Percentiles rank a stretch among this genome's conserved stretches.
Conservation (phyloP, 2,329 filamentous ascomycete species). For the Sporothrix pseudoabietina region DNA sequence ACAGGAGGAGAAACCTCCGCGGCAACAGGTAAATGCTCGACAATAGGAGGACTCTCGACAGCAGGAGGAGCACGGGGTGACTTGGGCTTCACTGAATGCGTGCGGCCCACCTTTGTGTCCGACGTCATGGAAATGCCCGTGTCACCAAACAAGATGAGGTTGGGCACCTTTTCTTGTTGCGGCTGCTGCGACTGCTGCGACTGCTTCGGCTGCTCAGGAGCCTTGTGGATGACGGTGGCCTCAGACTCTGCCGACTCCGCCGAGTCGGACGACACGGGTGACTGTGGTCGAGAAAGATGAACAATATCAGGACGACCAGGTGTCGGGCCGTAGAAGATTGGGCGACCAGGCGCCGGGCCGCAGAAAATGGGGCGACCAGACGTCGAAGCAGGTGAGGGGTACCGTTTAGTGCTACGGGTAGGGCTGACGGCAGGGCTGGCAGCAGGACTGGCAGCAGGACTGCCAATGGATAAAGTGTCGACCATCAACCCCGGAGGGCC, state of each 20-base stretch:
- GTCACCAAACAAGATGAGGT: neutral
- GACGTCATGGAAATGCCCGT: neutral
- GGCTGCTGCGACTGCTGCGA: no score
- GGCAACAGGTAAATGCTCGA: neutral
- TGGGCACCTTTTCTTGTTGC: neutral
- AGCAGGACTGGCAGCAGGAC: no score
- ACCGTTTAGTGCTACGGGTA: neutral
- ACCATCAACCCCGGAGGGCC: neutral
- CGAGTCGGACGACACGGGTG: neutral
- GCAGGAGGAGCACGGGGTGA: no score
- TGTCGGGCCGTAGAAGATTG: no score
- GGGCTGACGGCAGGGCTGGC: no score
- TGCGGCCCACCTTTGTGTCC: neutral
- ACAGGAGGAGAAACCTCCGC: neutral
- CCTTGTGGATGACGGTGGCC: neutral
- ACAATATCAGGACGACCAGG: neutral
- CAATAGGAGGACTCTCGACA: neutral
- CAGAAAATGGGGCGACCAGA: no score
- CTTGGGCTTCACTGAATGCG: no score
- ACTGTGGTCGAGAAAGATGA: neutral
- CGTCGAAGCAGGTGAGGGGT: neutral
- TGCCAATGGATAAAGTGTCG: neutral
- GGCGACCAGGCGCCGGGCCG: no score
- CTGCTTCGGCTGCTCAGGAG: neutral
- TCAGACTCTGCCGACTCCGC: neutral